Base-by-base conservation (phyloP, 2,329 filamentous ascomycete genomes). In the Laburnicola sp. region DNA sequence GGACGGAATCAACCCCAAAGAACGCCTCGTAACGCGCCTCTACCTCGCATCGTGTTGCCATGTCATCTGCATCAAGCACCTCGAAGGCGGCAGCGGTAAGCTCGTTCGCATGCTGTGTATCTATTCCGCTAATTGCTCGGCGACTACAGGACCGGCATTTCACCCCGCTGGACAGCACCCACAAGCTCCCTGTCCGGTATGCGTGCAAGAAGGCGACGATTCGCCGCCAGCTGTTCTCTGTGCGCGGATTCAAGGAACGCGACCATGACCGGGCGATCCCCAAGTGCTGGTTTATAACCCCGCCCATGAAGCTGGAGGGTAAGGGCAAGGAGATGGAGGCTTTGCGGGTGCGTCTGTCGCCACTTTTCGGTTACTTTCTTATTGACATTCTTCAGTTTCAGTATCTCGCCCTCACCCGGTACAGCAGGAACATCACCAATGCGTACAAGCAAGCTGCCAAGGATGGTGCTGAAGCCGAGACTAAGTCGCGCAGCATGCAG, bases 11-110 rank as follows among this genome's bases (percentile, higher is more conserved):
- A 69, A 66, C 28, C 59, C 63, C 6, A 68, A 70, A 3, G 65
- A 74, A 4, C 72, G 71, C 36, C 61, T 70, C 21, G 74, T 77
- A 35, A 76, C 74, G 0, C 75, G 73, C 34, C 59, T 80, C 6
- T 82, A 74, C 69, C 72, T 82, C 26, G 73, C 74, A 4, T 71
- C 69, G 39, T 82, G 79, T 62, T 74, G 74, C 35, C 79, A 82
- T 63, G 69, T 80, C 23, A 73, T 74, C 28, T 82, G 79, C 55
- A 69, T 65, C 46, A 74, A 74, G 53, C 78, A 81, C 60, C 59
- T 82, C 2, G 72, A 76, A 41, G 75, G 74, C 32, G 77, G 78
- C 16, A 40, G n/a, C 43, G 79, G 79, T 80, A 54, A 62, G 73
- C 64, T 16, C 26, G 11, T 6, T n/a, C 10, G 7, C 23, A 16